Evolutionary conservation across 306 rosid genomes (phyloP), one percentile per base, ranked within the genome.

Genomic region (Cicer bijugum): DNA sequence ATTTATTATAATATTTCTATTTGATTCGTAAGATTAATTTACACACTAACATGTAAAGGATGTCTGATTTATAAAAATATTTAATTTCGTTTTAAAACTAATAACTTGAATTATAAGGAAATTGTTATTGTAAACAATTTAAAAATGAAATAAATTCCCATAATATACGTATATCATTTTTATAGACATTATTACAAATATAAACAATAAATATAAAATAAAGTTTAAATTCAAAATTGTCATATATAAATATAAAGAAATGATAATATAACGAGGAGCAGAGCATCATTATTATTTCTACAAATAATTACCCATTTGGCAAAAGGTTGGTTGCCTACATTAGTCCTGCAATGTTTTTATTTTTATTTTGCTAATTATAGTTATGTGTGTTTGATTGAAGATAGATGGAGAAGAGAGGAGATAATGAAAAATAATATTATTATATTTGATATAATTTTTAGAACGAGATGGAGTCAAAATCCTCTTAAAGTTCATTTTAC

Each of bases 311-410:
- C 35, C 35, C 5, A 58, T 72, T 72, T 43, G 7, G 20, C 14
- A 71, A 52, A 56, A 71, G 55, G 14, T 57, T 55, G 67, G 19
- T 71, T 71, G 42, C 28, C 43, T 44, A 38, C 9, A 72, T 72
- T 44, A 51, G 79, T 45, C 38, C 75, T 35, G 47, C 63, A 8
- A 60, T 46, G 33, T 23, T 2, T 23, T 23, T 23, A 17, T 17
- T 17, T 17, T 17, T 17, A 17, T 17, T 6, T 64, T 20, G 23
- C 33, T 23, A 2, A 23, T 23, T 23, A 20, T 23, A 23, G 3
- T 2, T 23, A 28, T 2, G 35, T 28, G 5, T 28, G 35, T 28
- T 28, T 28, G 5, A 3, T 28, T 28, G 35, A 4, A 28, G 5
- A 0, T 0, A 4, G 5, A 3, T 28, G 5, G 4, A 28, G 35